Conservation (phyloP, 768 basidiomycete species). For the Tricholoma bakamatsutake region DNA sequence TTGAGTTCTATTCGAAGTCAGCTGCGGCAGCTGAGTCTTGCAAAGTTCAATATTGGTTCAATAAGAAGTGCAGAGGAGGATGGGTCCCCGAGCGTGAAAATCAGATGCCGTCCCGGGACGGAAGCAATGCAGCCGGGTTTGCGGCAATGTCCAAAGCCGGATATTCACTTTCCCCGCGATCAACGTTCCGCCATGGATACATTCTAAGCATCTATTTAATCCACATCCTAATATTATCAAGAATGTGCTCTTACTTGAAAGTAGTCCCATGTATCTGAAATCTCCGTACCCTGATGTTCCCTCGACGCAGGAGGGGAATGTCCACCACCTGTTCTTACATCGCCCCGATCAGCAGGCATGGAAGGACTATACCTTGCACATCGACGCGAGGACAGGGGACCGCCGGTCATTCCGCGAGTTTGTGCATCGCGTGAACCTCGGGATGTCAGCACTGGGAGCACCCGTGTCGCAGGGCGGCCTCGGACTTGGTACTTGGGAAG, state of each 20-base stretch:
- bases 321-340: conserved; percentile 47
- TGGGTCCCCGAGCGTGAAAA: too few relatives aligned
- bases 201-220: too few relatives aligned
- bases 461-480: conserved; percentile 48
- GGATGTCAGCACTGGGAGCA: conserved; percentile 50
- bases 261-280: conserved; percentile 45
- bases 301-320: conserved; percentile 43
- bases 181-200: too few relatives aligned
- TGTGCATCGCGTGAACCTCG: conserved; percentile 42
- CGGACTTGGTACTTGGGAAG: conserved; percentile 37
- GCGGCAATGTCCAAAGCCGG: too few relatives aligned
- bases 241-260: neutral
- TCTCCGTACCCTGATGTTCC: conserved; percentile 55
- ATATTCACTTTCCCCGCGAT: too few relatives aligned
- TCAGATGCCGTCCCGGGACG: too few relatives aligned
- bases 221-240: too few relatives aligned
- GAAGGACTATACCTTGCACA: conserved; percentile 49
- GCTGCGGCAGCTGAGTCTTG: too few relatives aligned
- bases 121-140: too few relatives aligned
- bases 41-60: too few relatives aligned
- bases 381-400: conserved; percentile 50
- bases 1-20: too few relatives aligned
- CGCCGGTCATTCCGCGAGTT: conserved; percentile 44
- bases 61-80: too few relatives aligned
- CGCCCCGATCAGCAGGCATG: conserved; percentile 49